phyloP scores from a whole-genome alignment of 331 rosid species.

The Saraca asoca region DNA sequence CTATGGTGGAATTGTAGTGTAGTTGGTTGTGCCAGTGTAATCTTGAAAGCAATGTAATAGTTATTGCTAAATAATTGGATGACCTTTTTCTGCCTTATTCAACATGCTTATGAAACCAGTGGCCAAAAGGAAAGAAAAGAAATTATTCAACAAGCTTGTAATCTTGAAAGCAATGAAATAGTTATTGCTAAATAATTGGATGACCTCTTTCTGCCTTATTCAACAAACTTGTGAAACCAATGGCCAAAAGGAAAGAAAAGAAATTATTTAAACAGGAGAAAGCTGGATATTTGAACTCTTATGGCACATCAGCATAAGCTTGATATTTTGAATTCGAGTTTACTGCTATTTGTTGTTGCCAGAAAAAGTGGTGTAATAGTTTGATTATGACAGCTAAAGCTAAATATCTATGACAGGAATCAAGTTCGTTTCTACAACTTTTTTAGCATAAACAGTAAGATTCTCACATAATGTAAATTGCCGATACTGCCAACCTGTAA shows the following conservation, averaged over 20 bases:
- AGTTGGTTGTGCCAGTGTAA: neutral
- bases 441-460: neutral
- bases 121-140: constrained; percentile 6
- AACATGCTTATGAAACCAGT: neutral
- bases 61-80: neutral
- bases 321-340: neutral
- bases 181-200: neutral
- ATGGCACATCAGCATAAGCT: neutral
- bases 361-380: neutral
- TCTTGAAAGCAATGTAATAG: neutral
- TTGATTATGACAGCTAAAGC: constrained; percentile 7
- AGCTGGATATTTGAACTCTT: too few species aligned
- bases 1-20: neutral
- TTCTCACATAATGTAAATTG: neutral
- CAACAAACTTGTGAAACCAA: neutral
- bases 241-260: neutral
- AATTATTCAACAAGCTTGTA: too few species aligned
- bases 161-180: neutral
- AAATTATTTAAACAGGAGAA: too few species aligned
- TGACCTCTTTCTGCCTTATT: neutral
- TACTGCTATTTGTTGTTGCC: neutral
- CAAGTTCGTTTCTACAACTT: neutral
- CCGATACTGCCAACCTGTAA: neutral
- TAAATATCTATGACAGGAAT: neutral
- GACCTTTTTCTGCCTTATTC: neutral